Evolutionary conservation across 768 basidiomycete species (phyloP), one percentile per base, ranked within the genome.

Genomic region (Podaxis carcinomalis): DNA sequence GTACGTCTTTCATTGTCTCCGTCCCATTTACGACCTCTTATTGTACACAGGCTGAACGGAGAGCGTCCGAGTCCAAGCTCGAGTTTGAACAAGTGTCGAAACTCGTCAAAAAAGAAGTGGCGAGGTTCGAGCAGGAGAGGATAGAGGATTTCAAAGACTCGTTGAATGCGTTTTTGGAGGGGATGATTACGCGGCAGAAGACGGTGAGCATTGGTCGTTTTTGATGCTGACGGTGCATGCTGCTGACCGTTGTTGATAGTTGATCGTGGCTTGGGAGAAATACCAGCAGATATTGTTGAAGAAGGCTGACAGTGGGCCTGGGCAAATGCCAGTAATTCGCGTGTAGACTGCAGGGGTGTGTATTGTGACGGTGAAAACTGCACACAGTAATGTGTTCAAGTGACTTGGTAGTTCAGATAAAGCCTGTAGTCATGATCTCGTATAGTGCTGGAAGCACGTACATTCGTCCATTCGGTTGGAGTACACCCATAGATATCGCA

Each of bases 51-150:
- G 89, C 90, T 2, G 97, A 99, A 73, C 82, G 93, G 54, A 84
- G 88, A 19, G 87, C 90, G 3, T 73, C 91, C 47, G 93, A 96
- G 51, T 83, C 90, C 0, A 92, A 90, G 69, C 84, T 85, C 54
- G 96, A 97, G 64, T 99, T 90, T 69, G 95, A 98, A 47, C 84
- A 90, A 21, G 88, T 89, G 11, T 92, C 93, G 19, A 89, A 89
- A 65, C 77, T 97, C 19, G 87, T 94, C 66, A 98, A 98, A 74
- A 76, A 83, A 3, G 97, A 99, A 74, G 85, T 95, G 64, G 86
- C 85, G 4, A 80, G 96, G 46, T 98, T 98, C 69, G 96, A 99
- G 75, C 84, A 87, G 69, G 96, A 97, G 74, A 84, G 95, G 46
- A 83, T 98, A 25, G 90, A 93, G 51, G 96, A 98, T 70, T 97